phyloP scores from a whole-genome alignment of 352 stramenopile species.

The Phytophthora chlamydospora region DNA sequence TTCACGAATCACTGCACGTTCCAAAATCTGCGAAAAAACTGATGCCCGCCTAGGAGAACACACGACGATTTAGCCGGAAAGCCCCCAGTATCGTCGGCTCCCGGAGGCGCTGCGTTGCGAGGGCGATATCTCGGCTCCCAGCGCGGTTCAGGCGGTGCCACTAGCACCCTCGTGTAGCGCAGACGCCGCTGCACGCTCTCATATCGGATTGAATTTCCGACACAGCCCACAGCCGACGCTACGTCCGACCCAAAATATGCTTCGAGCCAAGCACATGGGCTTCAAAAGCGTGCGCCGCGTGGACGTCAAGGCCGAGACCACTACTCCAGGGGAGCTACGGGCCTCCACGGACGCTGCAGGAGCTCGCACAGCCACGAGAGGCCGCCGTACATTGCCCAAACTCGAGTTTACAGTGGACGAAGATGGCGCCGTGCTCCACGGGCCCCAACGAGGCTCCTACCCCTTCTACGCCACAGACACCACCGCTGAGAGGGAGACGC shows the following conservation, averaged over 20 bases:
- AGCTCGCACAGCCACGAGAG: slow-evolving; percentile 60
- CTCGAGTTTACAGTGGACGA: slow-evolving; percentile 88
- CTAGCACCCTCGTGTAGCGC: background rate
- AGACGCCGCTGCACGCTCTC: slow-evolving; percentile 5
- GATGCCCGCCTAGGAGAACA: slow-evolving; percentile 33
- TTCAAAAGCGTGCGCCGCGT: slow-evolving; percentile 83
- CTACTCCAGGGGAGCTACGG: slow-evolving; percentile 78
- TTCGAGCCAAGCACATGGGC: slow-evolving; percentile 81
- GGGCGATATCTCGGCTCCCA: slow-evolving; percentile 22
- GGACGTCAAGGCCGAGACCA: slow-evolving; percentile 89
- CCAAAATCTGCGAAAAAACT: slow-evolving; percentile 24
- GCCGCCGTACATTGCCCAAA: slow-evolving; percentile 77
- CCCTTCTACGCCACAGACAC: slow-evolving; percentile 31
- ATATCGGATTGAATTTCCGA: slow-evolving; percentile 1
- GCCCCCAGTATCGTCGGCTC: slow-evolving; percentile 8
- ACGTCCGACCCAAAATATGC: slow-evolving; percentile 38
- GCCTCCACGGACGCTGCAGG: slow-evolving; percentile 70
- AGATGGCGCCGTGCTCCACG: slow-evolving; percentile 79
- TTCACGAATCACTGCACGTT: slow-evolving; percentile 6
- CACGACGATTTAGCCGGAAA: slow-evolving; percentile 35
- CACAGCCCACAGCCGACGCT: slow-evolving; percentile 10
- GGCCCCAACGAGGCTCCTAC: slow-evolving; percentile 66
- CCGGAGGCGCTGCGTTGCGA: slow-evolving; percentile 22
- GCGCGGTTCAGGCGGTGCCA: background rate
- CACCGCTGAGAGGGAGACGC: slow-evolving; percentile 19